phyloP scores from a whole-genome alignment of 768 basidiomycete species.

The Heimioporus sp. region DNA sequence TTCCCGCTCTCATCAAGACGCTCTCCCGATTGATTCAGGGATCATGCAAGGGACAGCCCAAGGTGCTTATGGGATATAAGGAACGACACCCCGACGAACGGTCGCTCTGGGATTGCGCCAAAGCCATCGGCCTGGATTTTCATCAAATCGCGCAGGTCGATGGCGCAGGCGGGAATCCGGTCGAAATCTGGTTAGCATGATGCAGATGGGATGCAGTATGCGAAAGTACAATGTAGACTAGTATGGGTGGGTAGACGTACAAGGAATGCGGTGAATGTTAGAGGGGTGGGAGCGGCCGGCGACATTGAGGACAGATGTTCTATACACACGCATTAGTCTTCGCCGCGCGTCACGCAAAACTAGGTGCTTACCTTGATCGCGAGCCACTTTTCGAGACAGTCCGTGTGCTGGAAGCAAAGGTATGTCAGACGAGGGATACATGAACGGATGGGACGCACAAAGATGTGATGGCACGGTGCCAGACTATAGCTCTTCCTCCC shows the following conservation, averaged over 20 bases:
- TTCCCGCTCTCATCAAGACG: constrained; percentile 73
- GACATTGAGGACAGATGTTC: constrained; percentile 93
- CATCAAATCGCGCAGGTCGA: constrained; percentile 47
- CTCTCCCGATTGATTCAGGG: constrained; percentile 47
- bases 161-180: constrained; percentile 61
- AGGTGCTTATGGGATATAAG: constrained; percentile 80
- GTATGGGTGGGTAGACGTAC: neutral
- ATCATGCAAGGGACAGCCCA: constrained; percentile 28
- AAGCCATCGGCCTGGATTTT: constrained; percentile 53
- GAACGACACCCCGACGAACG: constrained; percentile 79
- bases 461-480: constrained; percentile 87
- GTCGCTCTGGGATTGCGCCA: constrained; percentile 64
- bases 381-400: constrained; percentile 85
- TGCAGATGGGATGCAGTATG: constrained; percentile 1
- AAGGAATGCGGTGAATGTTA: constrained; percentile 28
- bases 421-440: neutral
- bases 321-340: constrained; percentile 24
- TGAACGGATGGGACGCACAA: constrained; percentile 48
- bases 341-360: neutral
- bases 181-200: constrained; percentile 70
- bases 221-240: constrained; percentile 11
- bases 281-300: constrained; percentile 77
- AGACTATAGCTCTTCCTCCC: constrained; percentile 72
- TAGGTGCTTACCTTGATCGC: constrained; percentile 57
- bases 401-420: constrained; percentile 60